Percentiles rank a stretch among this genome's conserved stretches.
Conservation (phyloP, 2,329 filamentous ascomycete species). For the Colletotrichum sidae region DNA sequence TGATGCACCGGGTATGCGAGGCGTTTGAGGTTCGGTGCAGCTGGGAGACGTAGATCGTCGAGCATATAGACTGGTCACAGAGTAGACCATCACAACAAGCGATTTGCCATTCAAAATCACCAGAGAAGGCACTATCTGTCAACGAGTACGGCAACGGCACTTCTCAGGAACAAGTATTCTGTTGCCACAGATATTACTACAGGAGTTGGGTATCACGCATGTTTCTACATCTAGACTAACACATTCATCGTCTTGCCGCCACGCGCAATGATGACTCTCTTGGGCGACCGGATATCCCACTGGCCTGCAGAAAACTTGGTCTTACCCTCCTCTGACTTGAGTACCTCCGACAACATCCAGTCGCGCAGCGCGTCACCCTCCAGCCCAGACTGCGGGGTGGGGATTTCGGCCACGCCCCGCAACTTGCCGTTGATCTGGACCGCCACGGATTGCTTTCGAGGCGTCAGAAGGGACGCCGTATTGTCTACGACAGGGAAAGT, state of each 20-base stretch:
- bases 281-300: constrained; percentile 63
- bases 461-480: constrained; percentile 61
- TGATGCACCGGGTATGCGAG: constrained; percentile 1
- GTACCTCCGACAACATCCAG: constrained; percentile 72
- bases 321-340: constrained; percentile 70
- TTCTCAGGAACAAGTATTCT: too few species aligned
- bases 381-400: constrained; percentile 58
- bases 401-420: constrained; percentile 74
- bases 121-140: too few species aligned
- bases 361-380: constrained; percentile 59
- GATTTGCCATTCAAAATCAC: too few species aligned
- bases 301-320: constrained; percentile 62
- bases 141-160: too few species aligned
- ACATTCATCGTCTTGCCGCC: constrained; percentile 81
- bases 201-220: constrained; percentile 34
- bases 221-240: constrained; percentile 59
- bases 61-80: too few species aligned
- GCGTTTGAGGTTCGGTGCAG: background rate
- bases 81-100: background rate
- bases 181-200: background rate
- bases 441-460: constrained; percentile 66
- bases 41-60: too few species aligned
- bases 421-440: constrained; percentile 87
- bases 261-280: constrained; percentile 74
- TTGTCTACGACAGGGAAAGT: constrained; percentile 71